Evolutionary conservation across 306 rosid genomes (phyloP).

Genomic region (Pyrus betulifolia): DNA sequence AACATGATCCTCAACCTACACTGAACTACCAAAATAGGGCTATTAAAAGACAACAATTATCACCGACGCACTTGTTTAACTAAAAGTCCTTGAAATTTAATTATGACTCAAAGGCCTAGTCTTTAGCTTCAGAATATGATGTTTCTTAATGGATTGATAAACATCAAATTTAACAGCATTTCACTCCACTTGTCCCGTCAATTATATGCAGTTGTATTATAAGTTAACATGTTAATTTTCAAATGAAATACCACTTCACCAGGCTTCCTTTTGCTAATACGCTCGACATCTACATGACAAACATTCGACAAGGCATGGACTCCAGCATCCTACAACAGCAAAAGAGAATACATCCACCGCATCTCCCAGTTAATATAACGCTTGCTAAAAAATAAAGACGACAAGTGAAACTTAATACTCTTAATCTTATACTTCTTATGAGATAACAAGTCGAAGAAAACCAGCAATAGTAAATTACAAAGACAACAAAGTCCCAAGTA

Average conservation of each 20-base stretch:
- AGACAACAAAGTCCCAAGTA: background rate
- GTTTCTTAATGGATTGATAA: background rate
- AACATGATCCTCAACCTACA: background rate
- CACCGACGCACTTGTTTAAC: background rate
- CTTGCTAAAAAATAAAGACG: background rate
- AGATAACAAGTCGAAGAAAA: background rate
- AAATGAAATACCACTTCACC: conserved; percentile 64
- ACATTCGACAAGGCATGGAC: conserved; percentile 94
- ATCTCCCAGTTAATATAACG: background rate
- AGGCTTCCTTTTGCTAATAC: conserved; percentile 88
- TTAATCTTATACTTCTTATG: background rate
- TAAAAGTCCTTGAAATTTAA: background rate
- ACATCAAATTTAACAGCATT: background rate
- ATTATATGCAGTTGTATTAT: background rate
- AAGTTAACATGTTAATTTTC: background rate
- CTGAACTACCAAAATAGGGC: background rate
- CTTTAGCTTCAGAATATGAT: background rate
- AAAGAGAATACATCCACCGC: background rate
- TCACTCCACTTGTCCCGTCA: background rate
- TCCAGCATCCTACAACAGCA: conserved; percentile 78
- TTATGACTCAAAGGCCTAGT: background rate
- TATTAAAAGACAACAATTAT: background rate
- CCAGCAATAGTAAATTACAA: background rate
- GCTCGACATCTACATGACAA: conserved; percentile 83
- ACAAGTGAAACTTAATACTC: background rate